Evolutionary conservation across 345 rosid genomes (phyloP), one percentile per base, ranked within the genome.

Genomic region (Barbarea vulgaris): DNA sequence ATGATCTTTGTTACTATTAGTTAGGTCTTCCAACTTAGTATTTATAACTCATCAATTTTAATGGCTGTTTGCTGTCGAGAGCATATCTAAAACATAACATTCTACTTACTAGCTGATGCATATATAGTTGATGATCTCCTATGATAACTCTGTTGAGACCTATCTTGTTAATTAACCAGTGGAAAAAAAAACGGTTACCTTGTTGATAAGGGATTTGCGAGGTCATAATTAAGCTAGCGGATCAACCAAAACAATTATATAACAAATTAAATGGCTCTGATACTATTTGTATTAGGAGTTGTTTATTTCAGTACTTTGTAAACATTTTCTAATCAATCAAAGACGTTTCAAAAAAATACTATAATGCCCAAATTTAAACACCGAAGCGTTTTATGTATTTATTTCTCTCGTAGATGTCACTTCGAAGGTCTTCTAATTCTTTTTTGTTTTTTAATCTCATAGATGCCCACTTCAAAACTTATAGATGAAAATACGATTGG

Each of bases 31-130:
- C 58, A 48, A 37, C 18, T 12, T 25, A 17, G 41, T 72, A 27
- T 51, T 25, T 36, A 53, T 48, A 31, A 14, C 31, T 21, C 25
- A 28, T 53, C 36, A 53, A 28, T 28, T 36, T 18, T 22, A 10
- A 13, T 48, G 59, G 75, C 53, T 34, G 14, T 69, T 69, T 19
- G 37, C 12, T 70, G 4, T 70, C 55, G n/a, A 30, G 19, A 69
- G 9, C n/a, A 31, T 56, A 9, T 4, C 7, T 57, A 31, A 31
- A n/a, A 18, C 4, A 13, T 31, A 31, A 30, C 8, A 56, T 44
- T 44, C 50, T 44, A n/a, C 50, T 44, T n/a, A n/a, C n/a, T n/a
- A n/a, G n/a, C 2, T 42, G 48, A 42, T 44, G 18, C 50, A n/a
- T 44, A 15, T n/a, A n/a, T n/a, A n/a, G n/a, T n/a, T n/a, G n/a